phyloP scores from a whole-genome alignment of 805 yeast species.

The Saccharomycopsis guyanensis region DNA sequence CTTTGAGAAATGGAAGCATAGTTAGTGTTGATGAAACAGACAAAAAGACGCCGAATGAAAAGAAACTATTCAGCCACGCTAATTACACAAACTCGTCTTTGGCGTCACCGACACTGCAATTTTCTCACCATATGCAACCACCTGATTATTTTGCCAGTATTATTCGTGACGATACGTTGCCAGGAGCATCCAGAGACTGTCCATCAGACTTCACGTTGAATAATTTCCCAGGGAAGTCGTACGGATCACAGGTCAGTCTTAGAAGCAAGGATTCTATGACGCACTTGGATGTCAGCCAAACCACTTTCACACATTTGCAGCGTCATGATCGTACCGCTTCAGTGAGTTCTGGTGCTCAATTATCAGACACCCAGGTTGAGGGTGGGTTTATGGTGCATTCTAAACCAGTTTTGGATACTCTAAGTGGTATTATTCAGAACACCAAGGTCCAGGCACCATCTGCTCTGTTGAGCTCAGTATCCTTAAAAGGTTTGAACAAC shows the following conservation, averaged over 20 bases:
- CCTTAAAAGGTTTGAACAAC: not conserved
- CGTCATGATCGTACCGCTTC: slow-evolving; percentile 24
- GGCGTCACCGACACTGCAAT: slow-evolving; percentile 2
- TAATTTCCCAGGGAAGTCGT: too few relatives aligned
- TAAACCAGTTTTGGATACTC: slow-evolving; percentile 24
- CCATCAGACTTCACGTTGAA: too few relatives aligned
- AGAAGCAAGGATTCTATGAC: slow-evolving; percentile 3
- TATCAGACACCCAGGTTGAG: slow-evolving; percentile 26
- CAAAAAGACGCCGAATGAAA: not conserved
- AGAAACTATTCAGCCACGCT: slow-evolving; percentile 2
- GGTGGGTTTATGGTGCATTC: slow-evolving; percentile 28
- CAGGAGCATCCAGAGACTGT: too few relatives aligned
- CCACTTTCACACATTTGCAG: too few relatives aligned
- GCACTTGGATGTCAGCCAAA: not conserved
- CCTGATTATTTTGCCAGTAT: too few relatives aligned
- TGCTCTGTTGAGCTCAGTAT: slow-evolving; percentile 6
- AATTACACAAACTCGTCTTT: slow-evolving; percentile 8
- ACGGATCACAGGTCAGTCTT: slow-evolving; percentile 9
- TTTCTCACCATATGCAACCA: not conserved
- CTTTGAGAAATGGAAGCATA: too few relatives aligned
- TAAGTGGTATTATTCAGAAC: slow-evolving; percentile 24
- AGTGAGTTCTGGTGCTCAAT: slow-evolving; percentile 21
- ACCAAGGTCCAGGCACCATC: slow-evolving; percentile 6
- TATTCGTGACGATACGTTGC: too few relatives aligned
- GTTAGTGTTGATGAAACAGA: not conserved